Evolutionary conservation across 78 protist species (phyloP).

Genomic region (Guillardia theta): DNA sequence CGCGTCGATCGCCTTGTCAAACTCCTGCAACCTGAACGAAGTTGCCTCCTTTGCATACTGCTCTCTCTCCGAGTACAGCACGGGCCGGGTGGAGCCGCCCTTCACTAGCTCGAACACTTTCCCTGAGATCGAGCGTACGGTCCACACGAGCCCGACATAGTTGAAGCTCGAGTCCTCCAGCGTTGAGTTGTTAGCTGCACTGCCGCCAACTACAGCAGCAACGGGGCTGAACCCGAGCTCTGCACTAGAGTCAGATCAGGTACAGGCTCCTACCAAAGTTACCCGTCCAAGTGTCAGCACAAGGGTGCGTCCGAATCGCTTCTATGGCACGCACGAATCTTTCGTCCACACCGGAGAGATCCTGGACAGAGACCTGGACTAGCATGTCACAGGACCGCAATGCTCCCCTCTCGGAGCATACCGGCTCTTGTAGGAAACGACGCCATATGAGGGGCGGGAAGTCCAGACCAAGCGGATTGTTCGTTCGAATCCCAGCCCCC

Average conservation of each 20-base stretch:
- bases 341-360: background rate
- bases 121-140: background rate
- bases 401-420: too few species aligned
- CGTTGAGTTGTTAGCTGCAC: background rate
- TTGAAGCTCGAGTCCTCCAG: background rate
- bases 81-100: background rate
- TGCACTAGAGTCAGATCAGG: too few species aligned
- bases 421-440: background rate
- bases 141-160: background rate
- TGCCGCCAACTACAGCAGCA: background rate
- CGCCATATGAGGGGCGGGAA: constrained; percentile 25
- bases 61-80: background rate
- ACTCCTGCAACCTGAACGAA: background rate
- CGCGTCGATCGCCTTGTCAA: background rate
- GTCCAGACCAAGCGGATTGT: constrained; percentile 17
- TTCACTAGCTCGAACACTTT: background rate
- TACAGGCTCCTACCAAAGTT: too few species aligned
- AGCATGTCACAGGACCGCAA: too few species aligned
- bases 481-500: constrained; percentile 18
- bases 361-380: background rate
- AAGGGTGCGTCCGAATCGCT: background rate
- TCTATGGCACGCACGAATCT: background rate
- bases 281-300: background rate
- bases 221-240: background rate
- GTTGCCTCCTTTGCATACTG: background rate